phyloP scores from a whole-genome alignment of 1,139 yeast species.

The Groenewaldozyma auringiensis region DNA sequence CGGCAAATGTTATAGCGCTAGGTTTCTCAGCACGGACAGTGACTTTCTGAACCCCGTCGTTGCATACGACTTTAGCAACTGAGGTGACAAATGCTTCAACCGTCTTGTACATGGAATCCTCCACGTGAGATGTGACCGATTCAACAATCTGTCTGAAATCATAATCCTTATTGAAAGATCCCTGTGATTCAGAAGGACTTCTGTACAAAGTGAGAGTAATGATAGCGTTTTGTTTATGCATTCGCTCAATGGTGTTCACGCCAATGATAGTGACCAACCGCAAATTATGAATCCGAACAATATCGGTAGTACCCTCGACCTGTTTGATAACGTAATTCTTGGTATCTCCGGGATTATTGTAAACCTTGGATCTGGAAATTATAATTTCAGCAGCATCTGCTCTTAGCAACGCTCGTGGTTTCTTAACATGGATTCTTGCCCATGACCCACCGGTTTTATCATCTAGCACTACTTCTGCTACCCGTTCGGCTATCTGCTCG shows the following conservation, averaged over 20 bases:
- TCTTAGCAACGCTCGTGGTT: constrained; percentile 49
- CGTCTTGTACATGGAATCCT: constrained; percentile 71
- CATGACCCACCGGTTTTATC: constrained; percentile 46
- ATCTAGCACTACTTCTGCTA: constrained; percentile 44
- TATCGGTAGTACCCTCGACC: constrained; percentile 33
- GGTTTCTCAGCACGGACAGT: constrained; percentile 71
- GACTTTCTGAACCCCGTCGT: constrained; percentile 36
- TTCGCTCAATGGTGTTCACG: constrained; percentile 81
- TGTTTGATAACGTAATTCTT: constrained; percentile 39
- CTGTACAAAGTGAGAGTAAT: constrained; percentile 44
- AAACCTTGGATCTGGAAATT: constrained; percentile 29
- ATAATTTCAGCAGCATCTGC: constrained; percentile 44
- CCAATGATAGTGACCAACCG: constrained; percentile 73
- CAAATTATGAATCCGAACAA: constrained; percentile 45
- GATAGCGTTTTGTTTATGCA: constrained; percentile 66
- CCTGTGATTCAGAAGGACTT: constrained; percentile 17
- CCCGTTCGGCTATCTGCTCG: constrained; percentile 51
- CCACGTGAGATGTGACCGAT: constrained; percentile 47
- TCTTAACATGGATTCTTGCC: constrained; percentile 40
- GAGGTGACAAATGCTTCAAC: constrained; percentile 84
- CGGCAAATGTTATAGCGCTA: constrained; percentile 78
- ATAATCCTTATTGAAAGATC: constrained; percentile 21
- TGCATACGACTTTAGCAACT: constrained; percentile 57
- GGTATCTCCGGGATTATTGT: constrained; percentile 27
- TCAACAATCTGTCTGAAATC: constrained; percentile 29